phyloP scores from a whole-genome alignment of 2,329 filamentous ascomycete genomes.

The Ceratocystis diversiconidia region DNA sequence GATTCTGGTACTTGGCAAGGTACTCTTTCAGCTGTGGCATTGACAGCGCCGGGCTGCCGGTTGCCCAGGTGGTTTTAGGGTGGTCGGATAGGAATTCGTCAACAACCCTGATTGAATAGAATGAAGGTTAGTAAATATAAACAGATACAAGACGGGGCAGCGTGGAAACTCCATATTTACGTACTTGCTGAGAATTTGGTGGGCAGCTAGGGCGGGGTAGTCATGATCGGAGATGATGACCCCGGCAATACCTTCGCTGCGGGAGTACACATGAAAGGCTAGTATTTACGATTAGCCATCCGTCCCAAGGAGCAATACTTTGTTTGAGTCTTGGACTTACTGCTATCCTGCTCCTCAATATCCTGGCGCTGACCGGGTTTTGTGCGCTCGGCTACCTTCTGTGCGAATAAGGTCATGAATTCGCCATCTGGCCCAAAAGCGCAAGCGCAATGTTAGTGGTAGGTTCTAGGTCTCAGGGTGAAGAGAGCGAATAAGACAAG shows the following conservation, averaged over 20 bases:
- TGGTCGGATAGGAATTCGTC: conserved; percentile 74
- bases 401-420: conserved; percentile 74
- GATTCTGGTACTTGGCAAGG: conserved; percentile 62
- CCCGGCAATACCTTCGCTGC: conserved; percentile 58
- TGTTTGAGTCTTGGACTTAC: conserved; percentile 28
- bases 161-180: not conserved
- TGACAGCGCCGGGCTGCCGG: conserved; percentile 37
- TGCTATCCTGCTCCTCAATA: conserved; percentile 55
- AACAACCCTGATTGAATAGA: conserved; percentile 34
- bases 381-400: conserved; percentile 77
- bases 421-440: conserved; percentile 29
- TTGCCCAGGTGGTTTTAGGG: conserved; percentile 53
- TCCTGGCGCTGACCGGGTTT: conserved; percentile 69
- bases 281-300: conserved; percentile 30
- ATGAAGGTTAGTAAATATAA: conserved; percentile 3
- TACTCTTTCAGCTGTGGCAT: conserved; percentile 73
- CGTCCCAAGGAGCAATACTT: not conserved
- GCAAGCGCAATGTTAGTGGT: conserved; percentile 4
- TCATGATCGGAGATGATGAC: conserved; percentile 65
- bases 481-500: not conserved
- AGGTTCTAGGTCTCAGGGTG: not conserved
- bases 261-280: conserved; percentile 64
- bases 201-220: conserved; percentile 66
- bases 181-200: conserved; percentile 66
- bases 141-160: not conserved